Base-by-base conservation (phyloP, 805 yeast genomes). In the Kodamaea sagamina region DNA sequence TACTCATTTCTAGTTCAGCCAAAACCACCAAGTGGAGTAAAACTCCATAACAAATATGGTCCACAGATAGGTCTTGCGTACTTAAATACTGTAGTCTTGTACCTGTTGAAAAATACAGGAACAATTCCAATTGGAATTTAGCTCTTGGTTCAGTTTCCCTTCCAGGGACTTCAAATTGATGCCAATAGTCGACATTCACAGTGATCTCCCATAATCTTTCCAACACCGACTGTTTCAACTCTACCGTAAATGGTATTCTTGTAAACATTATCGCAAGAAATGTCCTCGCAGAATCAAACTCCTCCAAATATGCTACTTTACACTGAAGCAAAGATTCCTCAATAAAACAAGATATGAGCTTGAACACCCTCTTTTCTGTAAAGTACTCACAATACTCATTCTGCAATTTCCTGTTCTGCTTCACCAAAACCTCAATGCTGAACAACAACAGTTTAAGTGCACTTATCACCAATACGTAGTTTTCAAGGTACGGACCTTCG, bases 401-500 rank as follows among this genome's bases (percentile, higher is more conserved):
- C 12, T 16, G 5, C 11, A 26, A 10, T 11, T 22, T 5, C 6
- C 4, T 18, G 16, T 34, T 12, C 10, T 18, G 25, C n/a, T 17
- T 11, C 9, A 11, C 26, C 15, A 19, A 18, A 8, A n/a, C 17
- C 25, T 34, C 37, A 19, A 34, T 21, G n/a, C 25, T 19, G 18
- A n/a, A 11, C 16, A 34, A 18, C 37, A 19, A 19, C 12, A n/a
- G 13, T 11, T 13, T 17, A 7, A 27, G 11, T 32, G 19, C 10
- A 9, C n/a, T 29, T 15, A 17, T 19, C 15, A 29, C 34, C 11
- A 13, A 17, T 6, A 13, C 4, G 17, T 6, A 10, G 16, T 21
- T 27, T 22, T 35, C 25, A 13, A 8, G n/a, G 11, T 26, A 38
- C 3, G 42, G 46, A 18, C 46, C 46, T 21, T 38, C 42, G 16